These are phyloP conservation scores for Acanthamoeba castellanii DNA, from an alignment of 208 protist species.

Conservation along the genomic window DNA sequence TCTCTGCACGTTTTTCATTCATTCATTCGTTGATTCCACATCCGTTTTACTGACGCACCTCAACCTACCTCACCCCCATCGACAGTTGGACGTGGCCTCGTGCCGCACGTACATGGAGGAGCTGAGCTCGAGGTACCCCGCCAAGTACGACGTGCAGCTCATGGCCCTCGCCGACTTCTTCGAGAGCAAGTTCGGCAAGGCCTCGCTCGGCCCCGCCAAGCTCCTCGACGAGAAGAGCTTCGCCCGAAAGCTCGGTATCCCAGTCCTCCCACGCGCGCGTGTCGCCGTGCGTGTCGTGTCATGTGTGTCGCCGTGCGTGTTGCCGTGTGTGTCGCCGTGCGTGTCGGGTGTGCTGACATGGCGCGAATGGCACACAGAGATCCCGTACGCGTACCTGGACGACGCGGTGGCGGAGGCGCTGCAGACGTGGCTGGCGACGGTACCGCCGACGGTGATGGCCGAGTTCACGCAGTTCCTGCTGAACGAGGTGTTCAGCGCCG, in stretches of 20 bases:
- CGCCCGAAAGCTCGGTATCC: slow-evolving; percentile 27
- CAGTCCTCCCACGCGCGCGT: neutral
- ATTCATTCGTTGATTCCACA: neutral
- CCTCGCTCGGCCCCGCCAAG: slow-evolving; percentile 35
- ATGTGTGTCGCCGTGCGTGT: neutral
- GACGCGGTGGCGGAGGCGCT: neutral
- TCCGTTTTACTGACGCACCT: neutral
- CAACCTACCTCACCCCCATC: too few species aligned
- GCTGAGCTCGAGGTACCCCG: slow-evolving; percentile 5
- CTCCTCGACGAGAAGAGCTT: slow-evolving; percentile 48
- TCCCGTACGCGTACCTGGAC: slow-evolving; percentile 41
- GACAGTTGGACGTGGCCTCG: slow-evolving; percentile 1
- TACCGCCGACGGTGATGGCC: neutral
- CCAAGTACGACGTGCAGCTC: slow-evolving; percentile 15
- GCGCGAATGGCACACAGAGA: neutral
- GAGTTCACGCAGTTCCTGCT: slow-evolving; percentile 41
- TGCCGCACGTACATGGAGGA: neutral
- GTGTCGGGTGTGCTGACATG: neutral
- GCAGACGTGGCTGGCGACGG: neutral
- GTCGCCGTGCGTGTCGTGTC: too few species aligned
- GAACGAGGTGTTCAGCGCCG: neutral
- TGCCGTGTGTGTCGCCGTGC: neutral
- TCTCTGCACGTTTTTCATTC: neutral
- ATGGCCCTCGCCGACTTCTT: slow-evolving; percentile 61
- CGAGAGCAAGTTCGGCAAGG: slow-evolving; percentile 38